A percentile compares a stretch with the other conserved stretches of the same genome.
Conservation (phyloP, 179 eudicot species). For the Amaranthus tricolor region DNA sequence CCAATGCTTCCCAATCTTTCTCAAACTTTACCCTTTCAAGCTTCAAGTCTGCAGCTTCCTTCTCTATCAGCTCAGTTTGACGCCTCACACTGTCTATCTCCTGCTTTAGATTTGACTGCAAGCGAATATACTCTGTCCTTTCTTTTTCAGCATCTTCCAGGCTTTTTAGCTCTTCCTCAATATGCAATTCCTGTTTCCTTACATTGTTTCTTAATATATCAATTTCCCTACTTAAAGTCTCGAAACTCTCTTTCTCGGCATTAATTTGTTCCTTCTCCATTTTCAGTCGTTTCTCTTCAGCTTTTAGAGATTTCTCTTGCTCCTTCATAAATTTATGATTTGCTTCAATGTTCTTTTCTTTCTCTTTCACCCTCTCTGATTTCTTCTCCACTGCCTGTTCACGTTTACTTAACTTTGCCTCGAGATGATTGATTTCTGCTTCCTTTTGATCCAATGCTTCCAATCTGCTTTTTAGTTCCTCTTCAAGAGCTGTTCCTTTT, state of each 20-base stretch:
- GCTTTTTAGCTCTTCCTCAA: conserved; percentile 55
- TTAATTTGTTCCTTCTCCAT: conserved; percentile 41
- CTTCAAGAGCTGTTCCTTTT: conserved; percentile 51
- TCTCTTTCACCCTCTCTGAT: conserved; percentile 72
- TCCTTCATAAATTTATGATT: conserved; percentile 54
- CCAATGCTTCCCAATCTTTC: conserved; percentile 87
- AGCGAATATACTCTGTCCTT: conserved; percentile 52
- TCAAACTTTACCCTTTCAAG: conserved; percentile 71
- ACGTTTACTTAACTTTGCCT: conserved; percentile 58
- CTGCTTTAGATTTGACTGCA: conserved; percentile 56
- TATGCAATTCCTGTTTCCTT: conserved; percentile 43
- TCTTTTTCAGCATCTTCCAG: conserved; percentile 51
- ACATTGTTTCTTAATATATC: conserved; percentile 47
- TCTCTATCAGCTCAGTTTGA: conserved; percentile 54
- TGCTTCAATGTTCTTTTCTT: conserved; percentile 64
- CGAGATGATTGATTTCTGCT: conserved; percentile 59
- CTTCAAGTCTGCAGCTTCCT: conserved; percentile 68
- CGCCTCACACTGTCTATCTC: conserved; percentile 64
- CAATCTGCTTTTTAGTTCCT: conserved; percentile 46
- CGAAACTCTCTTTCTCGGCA: conserved; percentile 52
- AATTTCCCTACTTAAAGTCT: conserved; percentile 48
- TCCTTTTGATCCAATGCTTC: conserved; percentile 48
- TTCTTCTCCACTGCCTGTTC: conserved; percentile 65
- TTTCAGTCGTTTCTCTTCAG: conserved; percentile 57
- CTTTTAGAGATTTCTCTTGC: conserved; percentile 55